Evolutionary conservation across 1,139 yeast species (phyloP).

Genomic region (Yarrowia galli): DNA sequence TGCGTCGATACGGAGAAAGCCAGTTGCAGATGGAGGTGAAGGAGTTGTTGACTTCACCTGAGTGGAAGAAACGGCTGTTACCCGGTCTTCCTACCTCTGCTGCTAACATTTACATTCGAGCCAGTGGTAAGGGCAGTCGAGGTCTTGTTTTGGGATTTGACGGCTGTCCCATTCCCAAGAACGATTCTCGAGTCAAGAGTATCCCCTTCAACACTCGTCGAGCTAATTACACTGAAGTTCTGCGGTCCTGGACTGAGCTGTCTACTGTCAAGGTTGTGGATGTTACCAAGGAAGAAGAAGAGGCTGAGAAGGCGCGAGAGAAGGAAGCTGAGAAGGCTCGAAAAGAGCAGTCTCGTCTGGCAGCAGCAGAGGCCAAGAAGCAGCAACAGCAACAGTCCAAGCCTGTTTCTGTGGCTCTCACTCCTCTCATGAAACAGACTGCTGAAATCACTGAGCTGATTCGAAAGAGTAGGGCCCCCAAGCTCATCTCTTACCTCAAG

Average conservation of each 20-base stretch:
- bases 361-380: conserved; percentile 43
- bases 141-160: conserved; percentile 73
- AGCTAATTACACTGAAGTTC: conserved; percentile 84
- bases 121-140: conserved; percentile 75
- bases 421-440: conserved; percentile 54
- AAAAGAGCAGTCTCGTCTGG: conserved; percentile 37
- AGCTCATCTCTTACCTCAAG: conserved; percentile 66
- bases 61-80: conserved; percentile 58
- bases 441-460: conserved; percentile 64
- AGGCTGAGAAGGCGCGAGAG: conserved; percentile 43
- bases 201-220: conserved; percentile 91
- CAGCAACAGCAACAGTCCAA: conserved; percentile 44
- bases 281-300: conserved; percentile 59
- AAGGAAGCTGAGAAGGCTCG: conserved; percentile 44
- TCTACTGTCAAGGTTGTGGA: conserved; percentile 64
- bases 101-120: conserved; percentile 77
- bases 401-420: conserved; percentile 42
- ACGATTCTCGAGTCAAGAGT: conserved; percentile 51
- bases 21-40: conserved; percentile 80
- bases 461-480: conserved; percentile 81
- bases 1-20: conserved; percentile 88
- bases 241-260: conserved; percentile 82
- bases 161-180: conserved; percentile 56
- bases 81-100: conserved; percentile 51
- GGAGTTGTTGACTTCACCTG: conserved; percentile 58